Base-by-base conservation (phyloP, 192 early-diverging fungal species). In the Umbelopsis vinacea region DNA sequence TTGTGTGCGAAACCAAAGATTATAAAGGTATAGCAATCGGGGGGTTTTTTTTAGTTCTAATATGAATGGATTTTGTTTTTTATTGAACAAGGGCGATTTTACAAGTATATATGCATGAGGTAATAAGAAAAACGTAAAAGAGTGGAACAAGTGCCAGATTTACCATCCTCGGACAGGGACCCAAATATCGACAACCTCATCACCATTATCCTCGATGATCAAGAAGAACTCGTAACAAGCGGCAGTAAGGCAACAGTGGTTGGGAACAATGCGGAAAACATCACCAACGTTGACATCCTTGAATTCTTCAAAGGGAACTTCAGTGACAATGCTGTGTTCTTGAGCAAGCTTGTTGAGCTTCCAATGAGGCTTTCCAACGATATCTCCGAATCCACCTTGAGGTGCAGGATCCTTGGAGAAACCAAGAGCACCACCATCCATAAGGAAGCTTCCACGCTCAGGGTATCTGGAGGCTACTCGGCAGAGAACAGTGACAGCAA, bases 91-190 rank as follows among this genome's bases (percentile, higher is more conserved):
- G 40, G 15, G 9, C 23, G 57, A 63, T 63, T n/a, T 43, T 37
- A 63, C 57, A 63, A 10, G 57, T 29, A 19, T 52, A 14, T 71
- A 55, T 52, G 67, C 22, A 38, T 24, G 6, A 43, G 17, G 21
- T 7, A 66, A 2, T 6, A 2, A 26, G 22, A 66, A 66, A 24
- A 69, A 46, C 0, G 4, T 7, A 5, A 35, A 19, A 69, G 17
- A 46, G 43, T 22, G 15, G 9, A 12, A 11, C 22, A 17, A 19
- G 17, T 47, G 17, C 2, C 12, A n/a, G 24, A 5, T 24, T 68
- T 79, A 79, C 78, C 78, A 79, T 21, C 78, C 78, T 50, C 70
- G 50, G 38, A 79, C 67, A 48, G 78, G 78, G 14, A 79, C 74
- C 78, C 78, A 79, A 9, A 79, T 66, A 53, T 79, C 78, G 8